Base-by-base conservation (phyloP, 495 filamentous ascomycete genomes). In the Penicillium canariense region DNA sequence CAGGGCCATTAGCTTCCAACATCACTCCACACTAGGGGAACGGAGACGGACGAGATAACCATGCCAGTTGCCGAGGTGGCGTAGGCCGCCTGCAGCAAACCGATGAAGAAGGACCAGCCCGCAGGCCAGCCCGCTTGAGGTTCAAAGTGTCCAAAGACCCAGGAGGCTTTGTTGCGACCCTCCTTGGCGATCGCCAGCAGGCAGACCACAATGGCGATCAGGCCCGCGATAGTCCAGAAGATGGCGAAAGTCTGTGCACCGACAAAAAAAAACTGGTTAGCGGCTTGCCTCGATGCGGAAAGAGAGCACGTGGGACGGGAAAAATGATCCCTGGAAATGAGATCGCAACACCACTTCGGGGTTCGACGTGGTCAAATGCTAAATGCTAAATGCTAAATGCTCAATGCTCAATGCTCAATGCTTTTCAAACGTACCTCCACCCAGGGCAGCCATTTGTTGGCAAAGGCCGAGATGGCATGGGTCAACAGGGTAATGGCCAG, bases 121-220 rank as follows among this genome's bases (percentile, higher is more conserved):
- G 78, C 74, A 11, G 77, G 71, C 82, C 81, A 84, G 17, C 82
- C 81, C 53, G 74, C 75, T 5, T 63, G 56, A 20, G 67, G 66
- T 40, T 84, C 80, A 58, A 77, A 85, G 61, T 83, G 69, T 10
- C 67, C 68, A 62, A 86, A 85, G 34, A 85, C 83, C 71, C 77
- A 84, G 8, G 71, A 70, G 5, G 64, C 81, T 46, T 65, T 69
- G 17, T 75, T 68, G 27, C 69, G 70, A 38, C 64, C 64, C 40
- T 62, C 60, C 56, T 81, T 72, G 2, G 78, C 80, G 70, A 83
- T 80, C 2, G 70, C 67, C 25, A 85, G 55, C 10, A 84, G 55
- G 20, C 76, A 80, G 23, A 84, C 60, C 18, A 84, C 53, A 34
- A 85, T 84, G 42, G 80, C 78, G 14, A 85, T 35, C 30, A 84